Conservation (phyloP, 768 basidiomycete genomes). For the Leccinum broughii region DNA sequence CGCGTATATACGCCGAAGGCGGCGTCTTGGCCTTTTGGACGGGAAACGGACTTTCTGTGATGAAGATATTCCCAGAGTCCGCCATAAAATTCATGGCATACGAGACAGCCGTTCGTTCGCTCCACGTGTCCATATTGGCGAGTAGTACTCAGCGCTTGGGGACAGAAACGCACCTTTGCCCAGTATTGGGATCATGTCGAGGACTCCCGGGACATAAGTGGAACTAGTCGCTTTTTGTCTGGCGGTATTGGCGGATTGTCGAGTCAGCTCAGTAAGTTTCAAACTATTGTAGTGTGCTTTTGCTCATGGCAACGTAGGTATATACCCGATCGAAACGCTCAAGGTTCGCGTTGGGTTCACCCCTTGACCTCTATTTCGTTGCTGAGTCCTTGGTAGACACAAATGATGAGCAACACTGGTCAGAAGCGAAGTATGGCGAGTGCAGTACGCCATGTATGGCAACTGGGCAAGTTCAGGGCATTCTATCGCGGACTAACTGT, state of each 20-base stretch:
- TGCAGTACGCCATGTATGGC: slow-evolving; percentile 76
- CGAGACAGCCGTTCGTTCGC: slow-evolving; percentile 78
- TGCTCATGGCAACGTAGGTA: slow-evolving; percentile 52
- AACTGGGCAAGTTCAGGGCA: slow-evolving; percentile 72
- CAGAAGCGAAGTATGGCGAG: slow-evolving; percentile 56
- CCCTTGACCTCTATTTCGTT: neutral
- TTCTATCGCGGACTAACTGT: slow-evolving; percentile 92
- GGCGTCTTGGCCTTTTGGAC: slow-evolving; percentile 95
- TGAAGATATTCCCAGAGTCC: slow-evolving; percentile 96
- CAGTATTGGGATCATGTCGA: slow-evolving; percentile 89
- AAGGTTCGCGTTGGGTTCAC: slow-evolving; percentile 53
- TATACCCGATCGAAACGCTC: slow-evolving; percentile 95
- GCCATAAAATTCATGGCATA: slow-evolving; percentile 98
- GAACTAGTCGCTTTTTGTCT: slow-evolving; percentile 88
- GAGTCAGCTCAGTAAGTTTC: slow-evolving; percentile 80
- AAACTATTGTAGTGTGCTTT: slow-evolving; percentile 7
- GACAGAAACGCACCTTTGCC: slow-evolving; percentile 92
- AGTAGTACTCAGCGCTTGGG: slow-evolving; percentile 18
- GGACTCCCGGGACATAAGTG: slow-evolving; percentile 86
- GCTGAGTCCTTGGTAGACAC: slow-evolving; percentile 51
- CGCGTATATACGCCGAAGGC: slow-evolving; percentile 85
- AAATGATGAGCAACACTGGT: slow-evolving; percentile 92
- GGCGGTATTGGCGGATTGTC: slow-evolving; percentile 96
- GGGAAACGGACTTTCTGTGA: slow-evolving; percentile 91
- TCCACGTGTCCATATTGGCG: slow-evolving; percentile 14